Evolutionary conservation across 768 basidiomycete genomes (phyloP), one percentile per base, ranked within the genome.

Genomic region (Calocybe cyanea): DNA sequence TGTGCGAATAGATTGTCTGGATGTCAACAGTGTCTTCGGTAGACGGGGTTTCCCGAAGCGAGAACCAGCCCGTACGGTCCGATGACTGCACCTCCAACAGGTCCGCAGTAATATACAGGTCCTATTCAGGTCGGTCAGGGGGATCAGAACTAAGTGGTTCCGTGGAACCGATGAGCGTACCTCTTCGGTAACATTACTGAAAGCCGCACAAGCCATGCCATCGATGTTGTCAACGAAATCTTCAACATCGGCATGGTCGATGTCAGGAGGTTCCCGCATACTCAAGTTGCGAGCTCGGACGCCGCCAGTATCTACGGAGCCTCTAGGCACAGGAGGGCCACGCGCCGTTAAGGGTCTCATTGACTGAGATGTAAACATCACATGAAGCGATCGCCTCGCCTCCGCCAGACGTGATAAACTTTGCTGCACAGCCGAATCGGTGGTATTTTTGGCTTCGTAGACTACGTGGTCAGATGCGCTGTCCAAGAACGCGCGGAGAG

Each of bases 61-160:
- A 67, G 63, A 90, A 87, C 89, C 90, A 92, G 2, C 86, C 90
- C 2, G 78, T 83, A 24, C 81, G 78, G 59, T 92, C 90, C 13
- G 80, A 77, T 1, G 78, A 81, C 61, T 92, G 90, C 0, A 88
- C 78, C 62, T 92, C 90, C 8, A 92, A 72, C 14, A 91, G 64
- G 60, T 92, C 90, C 4, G 82, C 78, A 6, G 85, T 81, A 34
- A 83, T 70, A 55, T 88, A 85, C 30, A 92, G 69, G 63, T 92
- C 89, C 87, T 91, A 49, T 35, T 25, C 25, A 41, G 38, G 6
- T 36, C 35, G 21, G 31, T 37, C 46, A 45, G 32, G 20, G 25
- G 21, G 19, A 40, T 42, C 48, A 13, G 23, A 37, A 34, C 11
- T 8, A 30, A 41, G 10, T 21, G 43, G 40, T 6, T 4, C 13